Evolutionary conservation across 495 filamentous ascomycete species (phyloP).

Genomic region (Niebla homalea): DNA sequence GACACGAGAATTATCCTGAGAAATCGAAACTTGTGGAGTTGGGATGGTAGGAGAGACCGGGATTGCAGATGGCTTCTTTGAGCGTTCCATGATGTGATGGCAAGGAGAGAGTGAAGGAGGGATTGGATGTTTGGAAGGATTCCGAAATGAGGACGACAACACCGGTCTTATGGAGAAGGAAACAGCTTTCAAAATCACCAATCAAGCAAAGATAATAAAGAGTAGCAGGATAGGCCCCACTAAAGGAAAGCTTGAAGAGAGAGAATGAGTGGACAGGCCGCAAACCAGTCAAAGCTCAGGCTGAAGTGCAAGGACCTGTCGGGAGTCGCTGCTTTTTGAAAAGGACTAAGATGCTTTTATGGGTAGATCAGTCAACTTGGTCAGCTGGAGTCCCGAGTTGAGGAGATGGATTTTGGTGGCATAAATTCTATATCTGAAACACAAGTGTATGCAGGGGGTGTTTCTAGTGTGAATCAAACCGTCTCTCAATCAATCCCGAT

Average conservation of each 20-base stretch:
- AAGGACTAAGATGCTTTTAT: too few species aligned
- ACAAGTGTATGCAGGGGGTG: constrained; percentile 1
- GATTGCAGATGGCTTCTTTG: constrained; percentile 69
- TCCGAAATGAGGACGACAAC: not conserved
- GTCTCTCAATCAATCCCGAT: too few species aligned
- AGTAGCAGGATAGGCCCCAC: not conserved
- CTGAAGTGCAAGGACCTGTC: not conserved
- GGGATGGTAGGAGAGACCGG: constrained; percentile 49
- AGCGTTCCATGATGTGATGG: constrained; percentile 58
- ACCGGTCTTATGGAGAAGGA: not conserved
- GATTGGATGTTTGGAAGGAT: not conserved
- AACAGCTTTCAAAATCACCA: not conserved
- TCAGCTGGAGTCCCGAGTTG: not conserved
- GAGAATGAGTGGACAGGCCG: not conserved
- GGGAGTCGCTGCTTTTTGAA: too few species aligned
- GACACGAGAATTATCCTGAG: constrained; percentile 48
- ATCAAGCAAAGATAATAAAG: not conserved
- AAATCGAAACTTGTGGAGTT: constrained; percentile 56
- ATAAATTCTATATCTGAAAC: not conserved
- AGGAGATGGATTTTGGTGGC: not conserved
- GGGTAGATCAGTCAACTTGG: not conserved
- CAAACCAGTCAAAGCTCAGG: not conserved
- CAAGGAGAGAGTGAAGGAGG: not conserved
- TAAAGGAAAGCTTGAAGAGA: not conserved
- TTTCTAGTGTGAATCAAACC: not conserved